A percentile compares a stretch with the other conserved stretches of the same genome.
Conservation (phyloP, 176 grass and related monocot species). For the Miscanthus lutarioriparius region DNA sequence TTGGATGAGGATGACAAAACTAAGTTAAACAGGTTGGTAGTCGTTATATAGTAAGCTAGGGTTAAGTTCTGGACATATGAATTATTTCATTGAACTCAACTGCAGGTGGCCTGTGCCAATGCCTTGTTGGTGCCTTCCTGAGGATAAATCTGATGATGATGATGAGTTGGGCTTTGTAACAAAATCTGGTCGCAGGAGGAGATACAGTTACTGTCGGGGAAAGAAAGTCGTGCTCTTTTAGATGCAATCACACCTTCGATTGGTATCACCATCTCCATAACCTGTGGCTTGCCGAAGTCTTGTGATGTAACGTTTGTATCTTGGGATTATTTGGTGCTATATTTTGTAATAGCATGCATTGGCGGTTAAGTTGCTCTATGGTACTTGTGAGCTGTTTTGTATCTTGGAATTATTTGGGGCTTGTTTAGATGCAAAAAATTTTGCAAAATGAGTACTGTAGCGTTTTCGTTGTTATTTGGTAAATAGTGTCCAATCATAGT, state of each 20-base stretch:
- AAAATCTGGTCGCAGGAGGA: neutral
- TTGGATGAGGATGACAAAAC: neutral
- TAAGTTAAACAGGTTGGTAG: conserved; percentile 8
- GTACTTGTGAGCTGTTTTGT: neutral
- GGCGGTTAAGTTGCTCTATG: neutral
- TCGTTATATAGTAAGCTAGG: neutral
- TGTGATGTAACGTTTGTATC: neutral
- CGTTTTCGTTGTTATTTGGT: too few species aligned
- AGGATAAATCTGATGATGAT: neutral
- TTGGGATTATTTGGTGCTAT: neutral
- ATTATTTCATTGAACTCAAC: neutral
- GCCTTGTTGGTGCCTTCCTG: neutral
- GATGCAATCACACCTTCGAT: neutral
- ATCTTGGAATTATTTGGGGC: neutral
- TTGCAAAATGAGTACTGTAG: too few species aligned
- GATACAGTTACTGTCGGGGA: neutral
- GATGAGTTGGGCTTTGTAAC: neutral
- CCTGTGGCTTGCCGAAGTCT: neutral
- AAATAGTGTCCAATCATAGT: too few species aligned
- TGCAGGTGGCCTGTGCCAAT: conserved; percentile 11
- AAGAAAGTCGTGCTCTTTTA: neutral
- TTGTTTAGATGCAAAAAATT: too few species aligned
- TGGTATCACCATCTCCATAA: neutral
- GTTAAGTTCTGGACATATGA: neutral
- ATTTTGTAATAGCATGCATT: neutral